Base-by-base conservation (phyloP, 108 stramenopile genomes). In the Schizochytrium sp. region DNA sequence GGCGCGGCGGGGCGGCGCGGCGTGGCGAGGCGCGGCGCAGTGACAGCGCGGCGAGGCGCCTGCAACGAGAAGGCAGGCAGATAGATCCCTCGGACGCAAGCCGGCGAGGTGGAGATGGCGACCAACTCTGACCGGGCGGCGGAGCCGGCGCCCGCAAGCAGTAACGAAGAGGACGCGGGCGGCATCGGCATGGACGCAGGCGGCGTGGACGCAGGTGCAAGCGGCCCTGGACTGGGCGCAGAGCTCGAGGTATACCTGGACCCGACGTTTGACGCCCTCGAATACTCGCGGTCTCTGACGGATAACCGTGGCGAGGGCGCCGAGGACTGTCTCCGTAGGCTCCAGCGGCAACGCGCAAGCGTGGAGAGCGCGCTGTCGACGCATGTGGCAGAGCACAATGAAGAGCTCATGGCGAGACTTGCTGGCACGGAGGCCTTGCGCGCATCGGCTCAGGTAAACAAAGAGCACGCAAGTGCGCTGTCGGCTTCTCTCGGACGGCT, bases 361-460 rank as follows among this genome's bases (percentile, higher is more conserved):
- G 76, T 83, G 51, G 76, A 83, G 76, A 83, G 51, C 48, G 76
- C 76, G 45, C 51, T 83, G 51, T 47, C 76, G 45, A 25, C 51
- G 76, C 76, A 83, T 4, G 76, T 83, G 76, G 76, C 48, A 34
- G 76, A 83, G 51, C 76, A 83, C 76, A 83, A 83, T 23, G 76
- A 8, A 8, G 76, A 53, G 45, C 76, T 83, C 45, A 47, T 83
- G 48, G 25, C 51, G 51, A 12, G 76, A 23, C 76, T 83, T 18
- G 48, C 48, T 6, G 76, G 76, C 76, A 53, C 76, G 45, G 76
- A 53, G 28, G 76, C 10, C 25, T 23, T 83, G 18, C 45, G 51
- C 19, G 76, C 48, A 12, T 12, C 48, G n/a, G 76, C 51, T 12
- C 48, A n/a, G 76, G 51, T 23, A 6, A 53, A 47, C 45, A 47